A percentile compares a stretch with the other conserved stretches of the same genome.
These are phyloP conservation scores for Mycena galopus DNA, from an alignment of 768 basidiomycete species.

Conservation along the genomic window DNA sequence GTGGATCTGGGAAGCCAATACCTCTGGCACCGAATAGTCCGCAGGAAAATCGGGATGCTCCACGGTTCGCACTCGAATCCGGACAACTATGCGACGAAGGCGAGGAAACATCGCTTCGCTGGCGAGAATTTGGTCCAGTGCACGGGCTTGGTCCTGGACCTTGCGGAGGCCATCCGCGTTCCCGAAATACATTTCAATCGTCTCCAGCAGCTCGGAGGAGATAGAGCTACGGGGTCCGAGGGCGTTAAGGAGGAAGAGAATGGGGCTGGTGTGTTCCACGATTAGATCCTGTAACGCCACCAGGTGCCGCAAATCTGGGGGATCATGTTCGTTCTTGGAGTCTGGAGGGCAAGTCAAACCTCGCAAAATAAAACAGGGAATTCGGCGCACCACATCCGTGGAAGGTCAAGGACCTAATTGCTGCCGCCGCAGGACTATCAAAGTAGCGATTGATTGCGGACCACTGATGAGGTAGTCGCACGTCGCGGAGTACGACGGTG, in stretches of 20 bases:
- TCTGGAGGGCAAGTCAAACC: background rate
- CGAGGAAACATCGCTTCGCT: background rate
- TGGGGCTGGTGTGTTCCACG: background rate
- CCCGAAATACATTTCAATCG: background rate
- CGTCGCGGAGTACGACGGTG: background rate
- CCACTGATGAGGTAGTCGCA: conserved; percentile 15
- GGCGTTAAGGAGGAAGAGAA: background rate
- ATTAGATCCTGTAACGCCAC: background rate
- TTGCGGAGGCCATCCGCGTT: background rate
- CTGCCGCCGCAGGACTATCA: background rate
- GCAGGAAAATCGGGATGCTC: background rate
- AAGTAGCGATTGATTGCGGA: background rate
- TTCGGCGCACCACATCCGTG: conserved; percentile 1
- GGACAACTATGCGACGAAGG: background rate
- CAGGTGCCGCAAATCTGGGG: background rate
- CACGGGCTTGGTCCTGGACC: background rate
- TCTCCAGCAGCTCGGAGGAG: background rate
- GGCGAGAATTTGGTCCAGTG: background rate
- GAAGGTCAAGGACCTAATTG: conserved; percentile 12
- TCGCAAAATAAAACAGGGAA: background rate
- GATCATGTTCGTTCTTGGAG: too few relatives aligned
- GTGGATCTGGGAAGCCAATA: background rate
- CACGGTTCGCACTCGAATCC: background rate
- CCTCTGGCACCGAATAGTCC: background rate
- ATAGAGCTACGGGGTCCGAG: background rate